Evolutionary conservation across 2,329 filamentous ascomycete genomes (phyloP).

Genomic region (Chaetomiaceae sp.): DNA sequence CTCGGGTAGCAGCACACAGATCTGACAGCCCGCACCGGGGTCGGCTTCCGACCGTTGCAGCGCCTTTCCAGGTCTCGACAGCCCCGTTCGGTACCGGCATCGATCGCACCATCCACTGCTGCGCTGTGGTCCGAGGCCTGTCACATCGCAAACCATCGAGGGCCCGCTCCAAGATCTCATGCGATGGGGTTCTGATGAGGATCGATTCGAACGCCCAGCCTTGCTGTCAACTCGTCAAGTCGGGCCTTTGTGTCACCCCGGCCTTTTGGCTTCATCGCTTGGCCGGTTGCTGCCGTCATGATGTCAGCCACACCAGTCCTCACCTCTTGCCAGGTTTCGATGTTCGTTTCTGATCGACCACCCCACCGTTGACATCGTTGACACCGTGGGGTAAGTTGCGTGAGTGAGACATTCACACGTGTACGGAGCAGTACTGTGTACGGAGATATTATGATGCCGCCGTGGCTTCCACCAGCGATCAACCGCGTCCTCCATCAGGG

Average conservation of each 20-base stretch:
- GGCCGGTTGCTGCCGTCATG: constrained; percentile 2
- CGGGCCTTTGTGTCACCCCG: not conserved
- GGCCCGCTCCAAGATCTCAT: constrained; percentile 9
- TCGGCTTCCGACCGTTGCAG: constrained; percentile 8
- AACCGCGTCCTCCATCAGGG: not conserved
- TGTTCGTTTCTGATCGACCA: constrained; percentile 1
- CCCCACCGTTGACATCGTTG: not conserved
- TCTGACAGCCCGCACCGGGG: not conserved
- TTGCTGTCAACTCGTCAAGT: not conserved
- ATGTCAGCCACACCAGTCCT: constrained; percentile 9
- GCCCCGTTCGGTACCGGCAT: constrained; percentile 16
- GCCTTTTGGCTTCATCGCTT: not conserved
- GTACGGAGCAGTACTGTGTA: too few species aligned
- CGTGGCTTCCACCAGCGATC: not conserved
- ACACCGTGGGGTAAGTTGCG: not conserved
- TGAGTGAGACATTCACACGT: too few species aligned
- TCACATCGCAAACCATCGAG: constrained; percentile 1
- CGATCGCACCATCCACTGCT: constrained; percentile 10
- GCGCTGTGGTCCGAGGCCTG: constrained; percentile 6
- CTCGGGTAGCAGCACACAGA: not conserved
- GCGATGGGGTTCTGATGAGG: constrained; percentile 8
- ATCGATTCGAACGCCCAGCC: not conserved
- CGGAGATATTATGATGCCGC: too few species aligned
- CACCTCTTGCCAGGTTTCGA: not conserved
- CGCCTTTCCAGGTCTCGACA: constrained; percentile 4